phyloP scores from a whole-genome alignment of 2,329 filamentous ascomycete genomes.

The Fusarium phyllophilum region DNA sequence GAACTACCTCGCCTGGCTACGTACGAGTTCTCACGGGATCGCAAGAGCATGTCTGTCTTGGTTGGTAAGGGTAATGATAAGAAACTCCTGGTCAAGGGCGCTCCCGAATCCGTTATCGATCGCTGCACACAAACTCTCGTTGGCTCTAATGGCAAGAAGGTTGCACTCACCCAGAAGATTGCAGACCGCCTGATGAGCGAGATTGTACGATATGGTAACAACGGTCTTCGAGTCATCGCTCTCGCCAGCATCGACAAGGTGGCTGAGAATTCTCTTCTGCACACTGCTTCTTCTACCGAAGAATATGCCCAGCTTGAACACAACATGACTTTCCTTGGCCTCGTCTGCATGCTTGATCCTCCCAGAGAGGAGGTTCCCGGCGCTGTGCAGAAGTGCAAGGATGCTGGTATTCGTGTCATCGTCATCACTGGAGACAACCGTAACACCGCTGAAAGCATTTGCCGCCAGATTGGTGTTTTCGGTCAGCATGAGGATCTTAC shows the following conservation, averaged over 20 bases:
- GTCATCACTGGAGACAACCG: constrained; percentile 99
- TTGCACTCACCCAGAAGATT: constrained; percentile 76
- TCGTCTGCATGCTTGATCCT: constrained; percentile 96
- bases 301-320: constrained; percentile 92
- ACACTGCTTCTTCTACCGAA: constrained; percentile 80
- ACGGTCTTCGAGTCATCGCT: constrained; percentile 92
- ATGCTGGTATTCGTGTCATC: constrained; percentile 94
- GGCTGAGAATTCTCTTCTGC: constrained; percentile 73
- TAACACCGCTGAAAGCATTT: constrained; percentile 97
- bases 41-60: constrained; percentile 99
- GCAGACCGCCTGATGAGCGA: constrained; percentile 78
- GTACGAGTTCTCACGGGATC: constrained; percentile 96
- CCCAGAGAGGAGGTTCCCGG: constrained; percentile 89
- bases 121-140: constrained; percentile 86
- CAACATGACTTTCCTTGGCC: constrained; percentile 91
- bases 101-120: constrained; percentile 92
- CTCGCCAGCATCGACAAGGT: constrained; percentile 86
- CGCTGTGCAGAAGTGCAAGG: constrained; percentile 88
- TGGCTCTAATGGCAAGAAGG: constrained; percentile 81
- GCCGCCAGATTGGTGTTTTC: constrained; percentile 96
- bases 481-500: constrained; percentile 80
- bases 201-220: constrained; percentile 89
- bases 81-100: constrained; percentile 94
- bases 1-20: constrained; percentile 80
- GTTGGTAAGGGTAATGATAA: constrained; percentile 76